Percentiles rank a stretch among this genome's conserved stretches.
Conservation (phyloP, 768 basidiomycete genomes). For the Leccinum subgranulosum region DNA sequence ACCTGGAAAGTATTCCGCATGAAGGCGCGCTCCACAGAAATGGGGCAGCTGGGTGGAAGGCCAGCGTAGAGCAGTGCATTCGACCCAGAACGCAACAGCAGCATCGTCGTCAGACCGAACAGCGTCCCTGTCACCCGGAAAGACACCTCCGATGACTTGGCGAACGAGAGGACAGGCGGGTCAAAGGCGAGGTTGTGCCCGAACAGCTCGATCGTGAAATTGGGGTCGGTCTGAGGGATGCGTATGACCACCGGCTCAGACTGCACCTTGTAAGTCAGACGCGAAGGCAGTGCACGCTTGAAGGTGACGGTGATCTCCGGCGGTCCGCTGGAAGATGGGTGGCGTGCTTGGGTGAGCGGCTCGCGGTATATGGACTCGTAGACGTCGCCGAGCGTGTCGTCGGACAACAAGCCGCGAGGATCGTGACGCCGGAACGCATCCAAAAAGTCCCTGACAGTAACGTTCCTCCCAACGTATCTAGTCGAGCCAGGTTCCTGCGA, state of each 20-base stretch:
- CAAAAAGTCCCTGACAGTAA: conserved; percentile 76
- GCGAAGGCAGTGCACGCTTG: conserved; percentile 70
- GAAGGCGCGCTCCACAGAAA: conserved; percentile 87
- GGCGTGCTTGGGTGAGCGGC: conserved; percentile 67
- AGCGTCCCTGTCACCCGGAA: conserved; percentile 89
- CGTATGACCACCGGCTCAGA: conserved; percentile 86
- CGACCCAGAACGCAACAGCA: conserved; percentile 79
- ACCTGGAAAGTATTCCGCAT: conserved; percentile 97
- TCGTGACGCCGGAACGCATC: conserved; percentile 82
- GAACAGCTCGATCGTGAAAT: conserved; percentile 75
- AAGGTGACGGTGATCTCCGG: conserved; percentile 60
- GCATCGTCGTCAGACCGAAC: conserved; percentile 77
- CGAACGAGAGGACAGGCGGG: conserved; percentile 77
- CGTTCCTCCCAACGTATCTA: conserved; percentile 51
- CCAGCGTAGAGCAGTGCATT: conserved; percentile 83
- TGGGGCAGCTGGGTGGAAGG: conserved; percentile 71
- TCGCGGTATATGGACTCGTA: conserved; percentile 76
- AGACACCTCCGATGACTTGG: conserved; percentile 73
- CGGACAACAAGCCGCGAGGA: conserved; percentile 61
- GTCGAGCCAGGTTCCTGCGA: conserved; percentile 57
- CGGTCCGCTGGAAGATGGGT: conserved; percentile 36
- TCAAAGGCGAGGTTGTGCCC: conserved; percentile 91
- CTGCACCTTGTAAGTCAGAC: conserved; percentile 83
- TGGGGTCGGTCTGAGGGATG: conserved; percentile 81
- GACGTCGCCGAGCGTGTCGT: conserved; percentile 72